A percentile compares a stretch with the other conserved stretches of the same genome.
Conservation (phyloP, 768 basidiomycete genomes). For the Podaxis sp. region DNA sequence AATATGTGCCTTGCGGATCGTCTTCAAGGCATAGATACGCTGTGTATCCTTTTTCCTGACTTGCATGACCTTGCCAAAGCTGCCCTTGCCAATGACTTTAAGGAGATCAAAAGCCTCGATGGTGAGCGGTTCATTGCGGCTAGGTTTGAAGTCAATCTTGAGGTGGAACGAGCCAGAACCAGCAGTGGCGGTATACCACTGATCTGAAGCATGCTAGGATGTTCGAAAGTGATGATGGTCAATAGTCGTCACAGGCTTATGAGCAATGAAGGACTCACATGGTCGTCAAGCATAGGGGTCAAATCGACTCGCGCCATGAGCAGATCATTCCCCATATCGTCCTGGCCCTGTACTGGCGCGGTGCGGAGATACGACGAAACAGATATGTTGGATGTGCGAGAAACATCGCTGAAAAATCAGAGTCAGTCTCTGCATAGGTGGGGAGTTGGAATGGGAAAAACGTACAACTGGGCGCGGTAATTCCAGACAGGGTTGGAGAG, state of each 20-base stretch:
- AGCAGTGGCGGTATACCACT: slow-evolving; percentile 82
- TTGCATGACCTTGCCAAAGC: slow-evolving; percentile 99
- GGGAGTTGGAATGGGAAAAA: slow-evolving; percentile 16
- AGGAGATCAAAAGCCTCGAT: slow-evolving; percentile 96
- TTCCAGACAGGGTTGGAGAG: slow-evolving; percentile 89
- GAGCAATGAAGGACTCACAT: slow-evolving; percentile 39
- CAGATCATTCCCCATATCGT: slow-evolving; percentile 97
- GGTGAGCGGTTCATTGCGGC: slow-evolving; percentile 77
- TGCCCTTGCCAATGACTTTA: slow-evolving; percentile 97
- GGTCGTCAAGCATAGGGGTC: slow-evolving; percentile 75
- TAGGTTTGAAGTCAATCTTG: slow-evolving; percentile 91
- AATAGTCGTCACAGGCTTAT: slow-evolving; percentile 1
- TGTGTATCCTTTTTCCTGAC: slow-evolving; percentile 98
- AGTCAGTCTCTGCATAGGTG: slow-evolving; percentile 3
- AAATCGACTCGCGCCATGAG: slow-evolving; percentile 92
- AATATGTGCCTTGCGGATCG: slow-evolving; percentile 97
- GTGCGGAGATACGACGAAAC: slow-evolving; percentile 91
- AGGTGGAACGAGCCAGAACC: slow-evolving; percentile 93
- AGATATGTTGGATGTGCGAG: slow-evolving; percentile 86
- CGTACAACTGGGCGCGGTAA: slow-evolving; percentile 92
- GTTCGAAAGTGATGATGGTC: slow-evolving; percentile 11
- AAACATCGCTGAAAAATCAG: slow-evolving; percentile 71
- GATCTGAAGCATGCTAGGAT: slow-evolving; percentile 74
- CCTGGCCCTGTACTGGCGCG: slow-evolving; percentile 65
- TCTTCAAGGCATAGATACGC: slow-evolving; percentile 97